Conservation (phyloP, 176 grass and related monocot species). For the Saccharum officinarum region DNA sequence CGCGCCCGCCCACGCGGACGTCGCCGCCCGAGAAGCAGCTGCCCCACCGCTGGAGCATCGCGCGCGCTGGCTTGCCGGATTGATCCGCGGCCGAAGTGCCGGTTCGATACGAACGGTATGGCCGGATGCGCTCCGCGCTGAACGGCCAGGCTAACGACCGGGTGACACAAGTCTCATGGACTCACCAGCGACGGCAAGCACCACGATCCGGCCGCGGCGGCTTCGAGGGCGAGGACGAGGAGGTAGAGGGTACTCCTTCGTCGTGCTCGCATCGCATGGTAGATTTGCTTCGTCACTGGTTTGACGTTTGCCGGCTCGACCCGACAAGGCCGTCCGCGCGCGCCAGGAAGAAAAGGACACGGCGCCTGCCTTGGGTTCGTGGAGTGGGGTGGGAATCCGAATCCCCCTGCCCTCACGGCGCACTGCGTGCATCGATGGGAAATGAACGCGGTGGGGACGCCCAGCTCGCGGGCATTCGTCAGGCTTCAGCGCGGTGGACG, state of each 20-base stretch:
- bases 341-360: neutral
- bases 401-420: too few species aligned
- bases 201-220: neutral
- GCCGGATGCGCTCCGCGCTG: neutral
- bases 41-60: slow-evolving; percentile 24
- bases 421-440: too few species aligned
- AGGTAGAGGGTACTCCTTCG: neutral
- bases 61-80: neutral
- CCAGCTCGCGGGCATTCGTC: too few species aligned
- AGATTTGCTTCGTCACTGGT: slow-evolving; percentile 7
- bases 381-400: slow-evolving; percentile 1
- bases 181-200: neutral
- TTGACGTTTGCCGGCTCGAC: neutral
- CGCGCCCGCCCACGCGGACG: neutral
- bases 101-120: neutral
- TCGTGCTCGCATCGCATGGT: neutral
- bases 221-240: neutral
- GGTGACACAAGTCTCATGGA: neutral
- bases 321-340: neutral
- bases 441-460: too few species aligned
- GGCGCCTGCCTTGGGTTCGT: slow-evolving; percentile 8
- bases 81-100: neutral
- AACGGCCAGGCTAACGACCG: neutral
- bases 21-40: slow-evolving; percentile 28
- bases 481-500: too few species aligned